Evolutionary conservation across 169 alveolate genomes (phyloP).

Genomic region (Plasmodium gaboni): DNA sequence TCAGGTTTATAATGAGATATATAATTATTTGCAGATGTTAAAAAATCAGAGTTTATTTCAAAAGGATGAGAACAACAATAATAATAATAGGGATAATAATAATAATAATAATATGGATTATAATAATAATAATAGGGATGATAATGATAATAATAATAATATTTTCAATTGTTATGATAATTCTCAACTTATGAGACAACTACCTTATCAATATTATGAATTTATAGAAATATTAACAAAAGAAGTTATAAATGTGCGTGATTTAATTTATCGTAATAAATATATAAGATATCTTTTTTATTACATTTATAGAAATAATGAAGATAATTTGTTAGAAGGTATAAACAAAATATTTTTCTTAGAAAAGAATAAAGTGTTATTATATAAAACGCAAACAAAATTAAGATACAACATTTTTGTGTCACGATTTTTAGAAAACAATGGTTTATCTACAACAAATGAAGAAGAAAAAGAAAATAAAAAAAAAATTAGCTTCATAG

Average conservation of each 20-base stretch:
- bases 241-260: slow-evolving; percentile 60
- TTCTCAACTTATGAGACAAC: not conserved
- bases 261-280: slow-evolving; percentile 57
- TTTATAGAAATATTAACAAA: slow-evolving; percentile 33
- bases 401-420: slow-evolving; percentile 44
- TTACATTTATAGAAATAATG: slow-evolving; percentile 32
- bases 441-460: not conserved
- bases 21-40: slow-evolving; percentile 25
- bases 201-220: slow-evolving; percentile 46
- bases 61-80: not conserved
- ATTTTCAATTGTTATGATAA: not conserved
- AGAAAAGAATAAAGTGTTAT: slow-evolving; percentile 38
- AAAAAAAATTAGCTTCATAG: slow-evolving; percentile 11
- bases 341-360: slow-evolving; percentile 13
- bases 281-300: slow-evolving; percentile 67
- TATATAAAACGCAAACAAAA: slow-evolving; percentile 50
- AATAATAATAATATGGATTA: not conserved
- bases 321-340: slow-evolving; percentile 2
- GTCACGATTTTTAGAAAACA: slow-evolving; percentile 60
- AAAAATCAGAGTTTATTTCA: not conserved
- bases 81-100: not conserved
- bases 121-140: not conserved
- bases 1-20: slow-evolving; percentile 65
- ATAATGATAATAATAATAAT: not conserved
- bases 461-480: slow-evolving; percentile 7